Percentiles rank a stretch among this genome's conserved stretches.
Evolutionary conservation across 1,139 yeast species (phyloP).

Genomic region (Geotrichum citri-aurantii): DNA sequence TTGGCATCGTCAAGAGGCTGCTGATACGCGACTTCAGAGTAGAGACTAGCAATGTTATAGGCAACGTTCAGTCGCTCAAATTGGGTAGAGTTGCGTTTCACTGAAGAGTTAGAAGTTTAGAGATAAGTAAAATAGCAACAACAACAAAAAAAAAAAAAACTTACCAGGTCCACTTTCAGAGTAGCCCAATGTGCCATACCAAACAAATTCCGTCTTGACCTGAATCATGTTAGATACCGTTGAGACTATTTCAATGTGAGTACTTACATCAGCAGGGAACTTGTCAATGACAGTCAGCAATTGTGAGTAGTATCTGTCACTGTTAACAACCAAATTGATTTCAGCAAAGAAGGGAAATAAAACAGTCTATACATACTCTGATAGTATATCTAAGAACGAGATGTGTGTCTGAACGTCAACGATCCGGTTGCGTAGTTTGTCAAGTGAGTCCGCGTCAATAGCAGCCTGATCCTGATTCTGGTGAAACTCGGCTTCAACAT

Average conservation of each 20-base stretch:
- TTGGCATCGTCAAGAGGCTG: slow-evolving; percentile 38
- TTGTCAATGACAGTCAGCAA: slow-evolving; percentile 37
- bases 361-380: slow-evolving; percentile 17
- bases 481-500: slow-evolving; percentile 56
- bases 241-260: background rate
- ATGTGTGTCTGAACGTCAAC: slow-evolving; percentile 32
- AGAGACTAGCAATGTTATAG: slow-evolving; percentile 63
- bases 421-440: slow-evolving; percentile 37
- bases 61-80: slow-evolving; percentile 59
- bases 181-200: slow-evolving; percentile 66
- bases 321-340: background rate
- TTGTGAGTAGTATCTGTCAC: background rate
- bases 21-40: slow-evolving; percentile 49
- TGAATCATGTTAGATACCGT: slow-evolving; percentile 2
- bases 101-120: slow-evolving; percentile 30
- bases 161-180: slow-evolving; percentile 40
- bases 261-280: slow-evolving; percentile 41
- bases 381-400: slow-evolving; percentile 26
- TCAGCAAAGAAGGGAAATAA: no score
- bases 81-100: slow-evolving; percentile 42
- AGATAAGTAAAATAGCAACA: slow-evolving; percentile 21
- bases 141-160: slow-evolving; percentile 5
- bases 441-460: slow-evolving; percentile 46
- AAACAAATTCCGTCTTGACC: slow-evolving; percentile 48
- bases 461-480: slow-evolving; percentile 58